Percentiles rank a stretch among this genome's conserved stretches.
Evolutionary conservation across 2,329 filamentous ascomycete genomes (phyloP).

Genomic region (Epichloe glyceriae): DNA sequence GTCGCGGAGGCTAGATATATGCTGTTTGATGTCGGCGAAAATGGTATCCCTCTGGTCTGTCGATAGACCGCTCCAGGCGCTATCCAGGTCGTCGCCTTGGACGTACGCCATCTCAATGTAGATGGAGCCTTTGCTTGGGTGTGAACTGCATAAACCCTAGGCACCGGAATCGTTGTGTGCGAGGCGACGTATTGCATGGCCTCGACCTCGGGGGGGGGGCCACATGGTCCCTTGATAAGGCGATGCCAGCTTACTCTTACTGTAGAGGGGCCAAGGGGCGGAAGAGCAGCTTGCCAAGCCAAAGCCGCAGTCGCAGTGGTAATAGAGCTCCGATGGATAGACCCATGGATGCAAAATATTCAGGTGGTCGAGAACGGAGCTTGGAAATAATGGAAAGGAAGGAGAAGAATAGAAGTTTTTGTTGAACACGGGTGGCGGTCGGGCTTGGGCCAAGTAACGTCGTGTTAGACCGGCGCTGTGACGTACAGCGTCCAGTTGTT

Average conservation of each 20-base stretch:
- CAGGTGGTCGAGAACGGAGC: background rate
- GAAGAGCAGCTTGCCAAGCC: constrained; percentile 16
- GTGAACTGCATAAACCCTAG: constrained; percentile 14
- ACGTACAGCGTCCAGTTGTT: too few relatives aligned
- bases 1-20: constrained; percentile 12
- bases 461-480: too few relatives aligned
- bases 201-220: constrained; percentile 15
- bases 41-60: constrained; percentile 10
- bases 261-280: constrained; percentile 4
- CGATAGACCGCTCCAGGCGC: constrained; percentile 12
- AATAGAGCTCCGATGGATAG: constrained; percentile 13
- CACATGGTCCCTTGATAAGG: constrained; percentile 18
- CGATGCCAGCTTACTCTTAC: constrained; percentile 16
- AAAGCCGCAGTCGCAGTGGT: constrained; percentile 13
- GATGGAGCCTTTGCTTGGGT: constrained; percentile 6
- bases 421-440: too few relatives aligned
- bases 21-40: constrained; percentile 12
- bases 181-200: constrained; percentile 18
- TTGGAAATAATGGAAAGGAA: too few relatives aligned
- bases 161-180: constrained; percentile 17
- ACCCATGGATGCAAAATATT: constrained; percentile 10
- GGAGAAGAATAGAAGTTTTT: too few relatives aligned
- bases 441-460: too few relatives aligned
- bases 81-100: constrained; percentile 9
- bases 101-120: constrained; percentile 18